Percentiles rank a stretch among this genome's conserved stretches.
phyloP scores from a whole-genome alignment of 2,329 filamentous ascomycete species.

The Talaromyces rugulosus region DNA sequence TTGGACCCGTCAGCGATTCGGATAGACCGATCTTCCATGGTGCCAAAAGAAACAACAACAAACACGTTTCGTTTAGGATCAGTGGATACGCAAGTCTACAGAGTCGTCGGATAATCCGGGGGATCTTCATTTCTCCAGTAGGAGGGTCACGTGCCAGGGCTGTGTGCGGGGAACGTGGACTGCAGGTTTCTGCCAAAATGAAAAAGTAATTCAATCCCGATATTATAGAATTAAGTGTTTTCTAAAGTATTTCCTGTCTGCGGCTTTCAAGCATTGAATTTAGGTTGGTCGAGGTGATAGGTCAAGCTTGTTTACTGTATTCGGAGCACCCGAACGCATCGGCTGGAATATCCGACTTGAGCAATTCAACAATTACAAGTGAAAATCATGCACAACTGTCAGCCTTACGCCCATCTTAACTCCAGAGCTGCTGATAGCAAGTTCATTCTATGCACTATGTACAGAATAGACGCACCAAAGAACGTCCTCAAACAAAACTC shows the following conservation, averaged over 20 bases:
- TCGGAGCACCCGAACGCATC: not conserved
- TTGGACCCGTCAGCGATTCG: not conserved
- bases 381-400: not conserved
- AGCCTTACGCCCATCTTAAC: not conserved
- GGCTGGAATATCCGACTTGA: not conserved
- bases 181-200: not conserved
- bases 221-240: too few species aligned
- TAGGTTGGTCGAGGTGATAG: not conserved
- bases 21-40: not conserved
- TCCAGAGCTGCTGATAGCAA: not conserved
- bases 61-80: not conserved
- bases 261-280: too few species aligned
- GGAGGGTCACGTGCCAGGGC: not conserved
- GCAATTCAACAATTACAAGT: not conserved
- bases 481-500: not conserved
- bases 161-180: not conserved
- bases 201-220: not conserved
- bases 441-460: not conserved
- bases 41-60: not conserved
- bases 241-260: too few species aligned
- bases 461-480: not conserved
- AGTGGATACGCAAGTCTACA: too few species aligned
- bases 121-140: not conserved
- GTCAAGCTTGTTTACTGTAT: not conserved
- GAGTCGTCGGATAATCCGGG: not conserved